Evolutionary conservation across 768 basidiomycete genomes (phyloP).

Genomic region (Amylocystis lapponica): DNA sequence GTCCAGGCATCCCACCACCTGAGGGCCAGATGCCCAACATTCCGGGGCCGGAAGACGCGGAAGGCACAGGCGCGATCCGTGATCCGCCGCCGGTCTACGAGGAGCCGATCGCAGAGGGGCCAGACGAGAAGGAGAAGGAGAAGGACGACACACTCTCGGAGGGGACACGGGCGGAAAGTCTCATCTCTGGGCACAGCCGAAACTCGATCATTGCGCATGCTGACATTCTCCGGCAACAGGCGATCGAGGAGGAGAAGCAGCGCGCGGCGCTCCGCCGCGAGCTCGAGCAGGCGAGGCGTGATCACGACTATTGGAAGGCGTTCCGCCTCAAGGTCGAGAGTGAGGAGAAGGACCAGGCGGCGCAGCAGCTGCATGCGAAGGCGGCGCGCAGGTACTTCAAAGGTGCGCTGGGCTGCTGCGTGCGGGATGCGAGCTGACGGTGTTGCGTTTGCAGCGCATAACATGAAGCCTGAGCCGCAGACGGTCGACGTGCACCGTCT

Average conservation of each 20-base stretch:
- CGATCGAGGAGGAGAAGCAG: slow-evolving; percentile 21
- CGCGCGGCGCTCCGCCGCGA: slow-evolving; percentile 16
- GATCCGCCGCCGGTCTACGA: slow-evolving; percentile 9
- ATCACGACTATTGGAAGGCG: slow-evolving; percentile 19
- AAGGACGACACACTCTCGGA: not conserved
- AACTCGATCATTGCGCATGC: slow-evolving; percentile 22
- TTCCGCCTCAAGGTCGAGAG: slow-evolving; percentile 25
- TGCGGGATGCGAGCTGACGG: not conserved
- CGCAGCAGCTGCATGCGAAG: slow-evolving; percentile 24
- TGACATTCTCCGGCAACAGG: slow-evolving; percentile 24
- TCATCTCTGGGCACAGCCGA: slow-evolving; percentile 21
- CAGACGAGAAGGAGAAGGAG: not conserved
- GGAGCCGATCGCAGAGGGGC: slow-evolving; percentile 1
- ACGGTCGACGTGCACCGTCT: slow-evolving; percentile 32
- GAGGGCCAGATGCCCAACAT: slow-evolving; percentile 14
- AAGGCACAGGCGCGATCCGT: slow-evolving; percentile 1
- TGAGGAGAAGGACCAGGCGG: slow-evolving; percentile 23
- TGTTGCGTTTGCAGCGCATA: slow-evolving; percentile 24
- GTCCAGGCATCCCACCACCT: slow-evolving; percentile 10
- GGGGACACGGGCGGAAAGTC: slow-evolving; percentile 12
- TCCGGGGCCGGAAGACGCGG: slow-evolving; percentile 10
- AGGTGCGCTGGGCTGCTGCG: slow-evolving; percentile 16
- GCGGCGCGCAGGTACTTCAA: slow-evolving; percentile 29
- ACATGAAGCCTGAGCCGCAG: slow-evolving; percentile 20
- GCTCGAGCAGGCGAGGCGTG: slow-evolving; percentile 18